Conservation (phyloP, 2,329 filamentous ascomycete species). For the Sporothrix protearum region DNA sequence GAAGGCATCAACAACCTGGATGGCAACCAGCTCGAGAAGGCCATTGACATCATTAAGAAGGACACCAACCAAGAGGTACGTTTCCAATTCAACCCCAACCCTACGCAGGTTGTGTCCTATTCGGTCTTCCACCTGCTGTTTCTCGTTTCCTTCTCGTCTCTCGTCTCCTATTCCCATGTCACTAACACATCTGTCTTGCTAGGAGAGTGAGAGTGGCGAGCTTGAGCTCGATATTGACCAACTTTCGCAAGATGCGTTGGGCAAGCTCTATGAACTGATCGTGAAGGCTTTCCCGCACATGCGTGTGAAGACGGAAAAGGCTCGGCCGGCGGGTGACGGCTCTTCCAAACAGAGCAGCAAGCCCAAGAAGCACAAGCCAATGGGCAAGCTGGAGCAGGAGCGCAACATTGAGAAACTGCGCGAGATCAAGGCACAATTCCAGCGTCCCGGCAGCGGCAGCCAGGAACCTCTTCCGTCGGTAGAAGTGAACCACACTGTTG, state of each 20-base stretch:
- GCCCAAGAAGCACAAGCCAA: slow-evolving; percentile 72
- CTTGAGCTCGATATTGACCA: slow-evolving; percentile 59
- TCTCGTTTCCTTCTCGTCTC: neutral
- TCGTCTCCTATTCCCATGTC: neutral
- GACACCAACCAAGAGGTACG: slow-evolving; percentile 70
- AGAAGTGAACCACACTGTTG: slow-evolving; percentile 35
- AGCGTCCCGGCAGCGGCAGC: slow-evolving; percentile 46
- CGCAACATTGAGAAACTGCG: slow-evolving; percentile 61
- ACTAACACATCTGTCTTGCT: slow-evolving; percentile 21
- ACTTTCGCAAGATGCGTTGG: slow-evolving; percentile 53
- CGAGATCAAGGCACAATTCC: slow-evolving; percentile 54
- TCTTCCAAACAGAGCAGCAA: slow-evolving; percentile 43
- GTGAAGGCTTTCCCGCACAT: slow-evolving; percentile 40
- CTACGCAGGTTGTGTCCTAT: neutral
- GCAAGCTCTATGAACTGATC: slow-evolving; percentile 49
- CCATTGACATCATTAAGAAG: slow-evolving; percentile 84
- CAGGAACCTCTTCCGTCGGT: slow-evolving; percentile 43
- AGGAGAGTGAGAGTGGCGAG: slow-evolving; percentile 59
- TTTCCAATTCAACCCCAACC: slow-evolving; percentile 22
- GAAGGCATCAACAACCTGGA: slow-evolving; percentile 79
- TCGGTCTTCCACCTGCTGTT: no score
- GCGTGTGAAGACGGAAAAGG: slow-evolving; percentile 36
- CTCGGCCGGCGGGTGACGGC: slow-evolving; percentile 30
- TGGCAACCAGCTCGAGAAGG: slow-evolving; percentile 70
- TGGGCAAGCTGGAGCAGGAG: slow-evolving; percentile 70